Percentiles rank a stretch among this genome's conserved stretches.
Evolutionary conservation across 306 rosid species (phyloP).

Genomic region (Cicer cuneatum): DNA sequence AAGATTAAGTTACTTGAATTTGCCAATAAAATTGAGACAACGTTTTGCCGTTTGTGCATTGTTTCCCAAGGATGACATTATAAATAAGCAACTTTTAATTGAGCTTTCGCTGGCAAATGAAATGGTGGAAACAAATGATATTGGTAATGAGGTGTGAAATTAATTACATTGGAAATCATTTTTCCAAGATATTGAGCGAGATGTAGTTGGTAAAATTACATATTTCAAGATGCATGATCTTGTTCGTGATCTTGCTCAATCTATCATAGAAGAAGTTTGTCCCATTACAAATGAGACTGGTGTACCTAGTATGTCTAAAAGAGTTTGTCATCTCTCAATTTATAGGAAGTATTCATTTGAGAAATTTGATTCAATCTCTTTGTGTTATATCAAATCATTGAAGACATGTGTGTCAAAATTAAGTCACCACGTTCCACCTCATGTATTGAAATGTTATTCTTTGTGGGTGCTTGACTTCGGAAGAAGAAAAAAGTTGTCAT

Average conservation of each 20-base stretch:
- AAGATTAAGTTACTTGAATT: conserved; percentile 18
- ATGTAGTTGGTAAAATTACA: neutral
- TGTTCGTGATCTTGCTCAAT: conserved; percentile 38
- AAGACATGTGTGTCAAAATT: neutral
- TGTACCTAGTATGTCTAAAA: neutral
- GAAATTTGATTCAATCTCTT: neutral
- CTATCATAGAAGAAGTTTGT: neutral
- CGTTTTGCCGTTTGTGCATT: conserved; percentile 20
- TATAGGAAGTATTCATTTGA: rapidly evolving
- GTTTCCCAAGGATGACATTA: neutral
- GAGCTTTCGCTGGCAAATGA: conserved; percentile 20
- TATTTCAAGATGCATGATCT: conserved; percentile 41
- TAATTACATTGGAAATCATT: conserved; percentile 43
- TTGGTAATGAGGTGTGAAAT: conserved; percentile 14
- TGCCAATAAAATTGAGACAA: conserved; percentile 1
- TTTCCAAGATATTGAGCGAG: conserved; percentile 12
- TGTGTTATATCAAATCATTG: neutral
- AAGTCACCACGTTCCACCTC: no score
- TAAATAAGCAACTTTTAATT: neutral
- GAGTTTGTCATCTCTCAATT: neutral
- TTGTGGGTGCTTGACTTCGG: neutral
- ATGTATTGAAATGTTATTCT: neutral
- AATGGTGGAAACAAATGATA: neutral
- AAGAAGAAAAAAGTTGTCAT: rapidly evolving
- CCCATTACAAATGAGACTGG: neutral